A percentile compares a stretch with the other conserved stretches of the same genome.
These are phyloP conservation scores for Hypoxylon sp. DNA, from an alignment of 2,329 filamentous ascomycete genomes.

Conservation along the genomic window DNA sequence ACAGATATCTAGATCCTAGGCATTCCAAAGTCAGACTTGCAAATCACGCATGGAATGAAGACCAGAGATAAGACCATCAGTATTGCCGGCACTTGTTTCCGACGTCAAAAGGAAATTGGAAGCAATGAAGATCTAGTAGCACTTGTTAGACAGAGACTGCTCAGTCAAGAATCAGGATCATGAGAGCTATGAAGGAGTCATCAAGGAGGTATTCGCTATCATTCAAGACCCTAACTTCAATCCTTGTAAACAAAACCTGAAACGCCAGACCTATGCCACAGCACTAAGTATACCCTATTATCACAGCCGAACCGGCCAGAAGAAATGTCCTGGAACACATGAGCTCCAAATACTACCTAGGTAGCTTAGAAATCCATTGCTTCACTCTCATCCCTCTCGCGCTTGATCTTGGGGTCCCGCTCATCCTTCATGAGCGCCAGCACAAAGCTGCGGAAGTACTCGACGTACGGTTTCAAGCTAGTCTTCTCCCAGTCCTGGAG, in stretches of 20 bases:
- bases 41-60: slow-evolving; percentile 74
- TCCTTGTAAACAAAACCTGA: slow-evolving; percentile 10
- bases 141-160: slow-evolving; percentile 47
- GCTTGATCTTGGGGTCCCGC: slow-evolving; percentile 68
- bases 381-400: slow-evolving; percentile 67
- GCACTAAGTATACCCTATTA: slow-evolving; percentile 10
- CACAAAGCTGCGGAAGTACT: slow-evolving; percentile 89
- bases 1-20: slow-evolving; percentile 64
- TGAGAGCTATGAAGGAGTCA: background rate
- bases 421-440: slow-evolving; percentile 83
- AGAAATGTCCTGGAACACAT: background rate
- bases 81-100: slow-evolving; percentile 49
- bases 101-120: slow-evolving; percentile 32
- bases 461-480: slow-evolving; percentile 90
- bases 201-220: slow-evolving; percentile 13
- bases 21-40: slow-evolving; percentile 74
- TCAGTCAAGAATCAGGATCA: slow-evolving; percentile 21
- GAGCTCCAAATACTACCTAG: background rate
- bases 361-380: slow-evolving; percentile 66
- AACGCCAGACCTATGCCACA: slow-evolving; percentile 37
- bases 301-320: slow-evolving; percentile 1
- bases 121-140: slow-evolving; percentile 45
- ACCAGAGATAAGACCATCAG: slow-evolving; percentile 74
- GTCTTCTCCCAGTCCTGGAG: slow-evolving; percentile 97
- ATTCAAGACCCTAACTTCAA: slow-evolving; percentile 27